Evolutionary conservation across 257 asterid genomes (phyloP).

Genomic region (Solanum gandarillasii): DNA sequence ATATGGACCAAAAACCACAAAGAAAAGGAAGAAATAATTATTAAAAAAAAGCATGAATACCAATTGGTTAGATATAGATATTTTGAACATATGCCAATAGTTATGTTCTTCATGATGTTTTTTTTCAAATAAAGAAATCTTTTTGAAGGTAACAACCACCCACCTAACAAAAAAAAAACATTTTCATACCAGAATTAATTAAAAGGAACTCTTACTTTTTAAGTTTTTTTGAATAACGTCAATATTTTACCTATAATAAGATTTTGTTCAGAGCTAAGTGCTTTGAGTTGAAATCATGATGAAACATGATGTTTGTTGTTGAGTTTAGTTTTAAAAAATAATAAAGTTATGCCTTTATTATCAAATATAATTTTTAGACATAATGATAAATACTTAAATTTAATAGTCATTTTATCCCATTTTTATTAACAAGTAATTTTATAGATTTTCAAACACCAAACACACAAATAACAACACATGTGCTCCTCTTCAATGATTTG

Average conservation of each 20-base stretch:
- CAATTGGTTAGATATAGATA: background rate
- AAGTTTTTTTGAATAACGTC: accelerated
- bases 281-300: background rate
- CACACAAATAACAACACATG: background rate
- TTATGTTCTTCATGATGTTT: background rate
- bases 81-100: background rate
- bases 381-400: background rate
- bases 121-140: background rate
- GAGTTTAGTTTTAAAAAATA: background rate
- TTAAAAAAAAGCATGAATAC: background rate
- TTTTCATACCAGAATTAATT: background rate
- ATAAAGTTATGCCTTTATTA: background rate
- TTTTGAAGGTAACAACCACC: background rate
- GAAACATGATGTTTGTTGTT: background rate
- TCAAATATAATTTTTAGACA: background rate
- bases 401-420: background rate
- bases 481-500: background rate
- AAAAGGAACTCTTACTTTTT: background rate
- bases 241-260: background rate
- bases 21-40: background rate
- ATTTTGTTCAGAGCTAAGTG: accelerated
- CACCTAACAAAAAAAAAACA: background rate
- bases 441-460: background rate
- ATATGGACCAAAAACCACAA: background rate
- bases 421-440: background rate